Evolutionary conservation across 352 stramenopile genomes (phyloP), one percentile per base, ranked within the genome.

Genomic region (Phytophthora europaea): DNA sequence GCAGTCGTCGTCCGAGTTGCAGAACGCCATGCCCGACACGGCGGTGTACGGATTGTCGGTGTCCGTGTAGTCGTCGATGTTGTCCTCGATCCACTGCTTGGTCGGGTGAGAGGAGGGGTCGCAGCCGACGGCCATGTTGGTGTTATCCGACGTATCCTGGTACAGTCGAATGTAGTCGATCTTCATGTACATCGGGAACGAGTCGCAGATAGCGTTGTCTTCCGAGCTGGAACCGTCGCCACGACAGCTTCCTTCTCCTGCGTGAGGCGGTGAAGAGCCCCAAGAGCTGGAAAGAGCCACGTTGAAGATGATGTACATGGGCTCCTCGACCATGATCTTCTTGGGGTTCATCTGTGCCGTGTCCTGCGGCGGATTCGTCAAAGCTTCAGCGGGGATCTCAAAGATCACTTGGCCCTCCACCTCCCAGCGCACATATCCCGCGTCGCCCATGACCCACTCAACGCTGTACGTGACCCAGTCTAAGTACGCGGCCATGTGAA

Each of bases 271-370:
- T 10, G 26, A 81, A 3, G 86, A 72, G 8, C 84, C 83, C 96
- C 95, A 98, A 8, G 91, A 88, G 13, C 75, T 88, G 10, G 91
- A 98, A 20, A 99, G 75, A 2, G 96, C 96, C 12, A 97, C 98
- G 83, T 98, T 99, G 63, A 99, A 86, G 38, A 99, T 26, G 23
- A 26, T 26, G 23, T 26, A 98, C 85, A 97, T 97, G 0, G 96
- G 96, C 72, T 99, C 96, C 38, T 94, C 87, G 31, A 97, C 83
- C 82, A 99, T 98, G 60, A 92, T 90, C 80, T 84, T 97, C 80
- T 78, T 90, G 62, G 84, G 92, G 90, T 80, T 96, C 67, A 58
- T 83, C 54, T 85, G 80, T 0, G 51, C 60, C 0, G 50, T 54
- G 51, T 93, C 80, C 40, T 93, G 86, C 3, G 82, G 82, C 1